Evolutionary conservation across 345 rosid genomes (phyloP), one percentile per base, ranked within the genome.

Genomic region (Balakata baccata): DNA sequence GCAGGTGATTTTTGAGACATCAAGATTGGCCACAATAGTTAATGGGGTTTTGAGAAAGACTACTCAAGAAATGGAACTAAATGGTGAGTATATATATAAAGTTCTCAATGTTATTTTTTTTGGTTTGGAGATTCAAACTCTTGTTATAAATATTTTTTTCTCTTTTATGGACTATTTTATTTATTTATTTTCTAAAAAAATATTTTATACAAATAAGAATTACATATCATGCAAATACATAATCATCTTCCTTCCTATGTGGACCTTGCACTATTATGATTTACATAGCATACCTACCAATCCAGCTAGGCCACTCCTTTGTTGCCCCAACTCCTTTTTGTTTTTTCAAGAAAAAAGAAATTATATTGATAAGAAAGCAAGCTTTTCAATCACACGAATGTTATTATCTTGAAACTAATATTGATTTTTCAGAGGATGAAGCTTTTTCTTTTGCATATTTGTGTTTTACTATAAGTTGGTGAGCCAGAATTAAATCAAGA

Each of bases 11-110:
- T 82, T 80, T 68, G 95, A 92, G 85, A 89, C 97, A 54, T 89
- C 90, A 60, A 88, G 95, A 81, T 77, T 92, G 79, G 97, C 95
- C 71, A 88, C 97, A 7, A 71, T 89, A 47, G 91, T 89, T 38
- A 92, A 92, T 74, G 97, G 97, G 29, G 93, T 92, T 70, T 64
- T 92, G 71, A 89, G 97, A 85, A 87, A 92, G 75, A 88, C 93
- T 7, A 89, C 90, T 63, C 72, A 75, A 72, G 91, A 92, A 68
- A 73, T 88, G 70, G 91, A 89, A 80, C 64, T 91, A 46, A 84
- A 87, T 59, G 92, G 97, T 29, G 1, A 29, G 34, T 29, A 29
- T 29, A 29, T 29, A 29, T 29, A 29, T 29, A n/a, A n/a, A n/a
- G n/a, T n/a, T n/a, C n/a, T n/a, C n/a, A n/a, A n/a, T n/a, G n/a